Conservation (phyloP, 192 early-diverging fungal species). For the Funneliformis geosporum region DNA sequence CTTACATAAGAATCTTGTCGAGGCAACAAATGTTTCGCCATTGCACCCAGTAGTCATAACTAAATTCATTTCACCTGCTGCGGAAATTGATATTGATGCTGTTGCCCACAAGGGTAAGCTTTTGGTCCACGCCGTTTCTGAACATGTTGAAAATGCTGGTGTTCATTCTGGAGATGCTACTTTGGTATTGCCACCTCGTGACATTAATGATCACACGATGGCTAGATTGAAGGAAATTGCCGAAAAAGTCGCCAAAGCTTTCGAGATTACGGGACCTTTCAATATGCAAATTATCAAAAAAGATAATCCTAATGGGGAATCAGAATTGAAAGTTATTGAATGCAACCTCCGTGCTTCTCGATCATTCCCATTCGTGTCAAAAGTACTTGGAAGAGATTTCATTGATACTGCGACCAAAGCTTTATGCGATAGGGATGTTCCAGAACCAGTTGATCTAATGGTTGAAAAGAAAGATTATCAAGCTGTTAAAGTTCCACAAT, state of each 20-base stretch:
- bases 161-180: constrained; percentile 99
- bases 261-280: constrained; percentile 96
- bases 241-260: constrained; percentile 85
- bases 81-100: constrained; percentile 99
- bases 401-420: constrained; percentile 97
- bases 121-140: constrained; percentile 91
- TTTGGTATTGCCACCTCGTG: constrained; percentile 91
- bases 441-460: constrained; percentile 75
- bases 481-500: constrained; percentile 97
- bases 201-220: constrained; percentile 92
- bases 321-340: constrained; percentile 98
- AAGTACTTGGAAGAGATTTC: constrained; percentile 91
- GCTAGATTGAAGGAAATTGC: constrained; percentile 91
- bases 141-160: constrained; percentile 99
- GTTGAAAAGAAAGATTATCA: constrained; percentile 78
- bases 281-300: constrained; percentile 99
- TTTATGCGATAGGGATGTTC: constrained; percentile 82
- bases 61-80: constrained; percentile 98
- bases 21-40: constrained; percentile 90
- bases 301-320: constrained; percentile 63
- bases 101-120: constrained; percentile 92
- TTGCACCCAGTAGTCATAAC: constrained; percentile 97
- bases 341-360: constrained; percentile 97
- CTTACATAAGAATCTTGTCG: constrained; percentile 79
- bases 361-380: constrained; percentile 97